Evolutionary conservation across 257 asterid species (phyloP), one percentile per base, ranked within the genome.

Genomic region (Rhazya stricta): DNA sequence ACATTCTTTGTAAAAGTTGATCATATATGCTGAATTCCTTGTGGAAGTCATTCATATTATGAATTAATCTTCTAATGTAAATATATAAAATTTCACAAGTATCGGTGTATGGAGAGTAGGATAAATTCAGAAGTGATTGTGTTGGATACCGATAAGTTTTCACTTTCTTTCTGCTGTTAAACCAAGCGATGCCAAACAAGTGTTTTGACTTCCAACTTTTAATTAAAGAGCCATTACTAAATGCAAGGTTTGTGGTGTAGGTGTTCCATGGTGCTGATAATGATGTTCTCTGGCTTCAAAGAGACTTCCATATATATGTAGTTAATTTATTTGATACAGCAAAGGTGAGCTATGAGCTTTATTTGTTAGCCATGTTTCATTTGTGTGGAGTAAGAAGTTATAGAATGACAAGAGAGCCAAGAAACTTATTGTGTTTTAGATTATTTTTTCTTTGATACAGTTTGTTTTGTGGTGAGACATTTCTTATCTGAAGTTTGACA

Each of bases 231-330:
- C 32, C 8, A 62, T 50, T 10, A n/a, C 32, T 75, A 13, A 46
- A 62, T 21, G 42, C 54, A 13, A 53, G 65, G 30, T 29, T 60
- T 69, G 57, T 85, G 82, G 15, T 78, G 74, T 87, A 94, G 99
- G 96, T 94, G 72, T 90, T 94, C 82, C 99, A 94, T 83, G 99
- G 98, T 74, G 96, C 99, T 78, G 98, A 94, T 85, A 92, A 86
- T 85, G 99, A 94, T 84, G 85, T 94, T 78, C 89, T 94, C 79
- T 94, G 99, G 99, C 97, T 94, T 73, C 97, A 94, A 88, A 88
- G 99, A 77, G 98, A 94, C 81, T 94, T 90, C 79, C 99, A 94
- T 82, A 85, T 94, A 67, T 94, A 94, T 81, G 91, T 94, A 79
- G 98, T 94, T 78, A 92, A 90, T 82, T 81, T 92, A 81, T 94